Evolutionary conservation across 225 moss, liverwort and hornwort species (phyloP), one percentile per base, ranked within the genome.

Genomic region (Pseudoscleropodium purum): DNA sequence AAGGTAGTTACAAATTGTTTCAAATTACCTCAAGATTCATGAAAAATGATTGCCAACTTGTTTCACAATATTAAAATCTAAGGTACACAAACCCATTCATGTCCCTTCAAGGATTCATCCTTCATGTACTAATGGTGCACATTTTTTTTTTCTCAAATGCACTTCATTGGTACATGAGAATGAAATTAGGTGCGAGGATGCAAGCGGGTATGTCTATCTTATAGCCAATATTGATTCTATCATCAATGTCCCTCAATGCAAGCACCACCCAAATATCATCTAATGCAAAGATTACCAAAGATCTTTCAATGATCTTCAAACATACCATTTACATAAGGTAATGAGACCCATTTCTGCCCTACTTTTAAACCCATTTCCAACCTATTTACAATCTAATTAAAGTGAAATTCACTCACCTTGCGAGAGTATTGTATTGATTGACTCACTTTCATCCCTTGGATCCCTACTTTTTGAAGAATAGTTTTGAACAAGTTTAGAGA

Each of bases 191-290:
- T 16, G 10, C 16, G 43, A 73, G 27, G 39, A 3, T 27, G 6
- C 3, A 1, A 29, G 10, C 17, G 2, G 1, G 0, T 11, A 45
- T 0, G 0, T 30, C 18, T 45, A 45, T 2, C 0, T 27, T 10
- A 24, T 15, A 79, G 4, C 25, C 8, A 79, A 37, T 36, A 79
- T 54, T 79, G 56, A 10, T 15, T 37, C 16, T 15, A 31, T 47
- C 19, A 47, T 47, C 47, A 75, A 47, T 31, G 12, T 18, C 19
- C 19, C 2, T 11, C 2, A 47, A 45, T 30, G 6, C 10, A 74
- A 78, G 10, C 15, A 52, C 15, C 36, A 52, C 23, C 52, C 7
- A 77, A 77, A 0, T 36, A 24, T 77, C 30, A 30, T 45, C 6
- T 1, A 0, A 45, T 74, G 30, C 2, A 43, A 17, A 3, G 5